Percentiles rank a stretch among this genome's conserved stretches.
These are phyloP conservation scores for Nigrospora oryzae DNA, from an alignment of 2,329 filamentous ascomycete genomes.

Conservation along the genomic window DNA sequence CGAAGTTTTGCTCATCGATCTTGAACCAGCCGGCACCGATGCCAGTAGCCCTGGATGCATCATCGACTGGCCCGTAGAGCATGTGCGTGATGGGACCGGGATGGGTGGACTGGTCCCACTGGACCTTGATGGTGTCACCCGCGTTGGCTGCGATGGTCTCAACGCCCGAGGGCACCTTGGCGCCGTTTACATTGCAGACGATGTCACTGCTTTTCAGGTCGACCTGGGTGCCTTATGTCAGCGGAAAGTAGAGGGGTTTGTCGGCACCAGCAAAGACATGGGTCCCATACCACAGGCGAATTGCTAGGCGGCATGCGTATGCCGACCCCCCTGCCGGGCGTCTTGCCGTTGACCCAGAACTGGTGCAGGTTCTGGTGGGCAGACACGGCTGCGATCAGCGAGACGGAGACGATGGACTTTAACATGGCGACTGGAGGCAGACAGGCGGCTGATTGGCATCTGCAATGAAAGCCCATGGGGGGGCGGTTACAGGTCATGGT, in stretches of 20 bases:
- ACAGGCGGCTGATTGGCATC: too few species aligned
- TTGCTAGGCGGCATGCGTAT: conserved; percentile 18
- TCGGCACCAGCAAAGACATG: neutral
- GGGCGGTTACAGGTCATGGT: neutral
- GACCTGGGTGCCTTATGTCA: conserved; percentile 6
- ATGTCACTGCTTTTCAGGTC: conserved; percentile 17
- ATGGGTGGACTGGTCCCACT: conserved; percentile 27
- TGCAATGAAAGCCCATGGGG: neutral
- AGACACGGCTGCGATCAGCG: conserved; percentile 16
- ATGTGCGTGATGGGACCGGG: conserved; percentile 27
- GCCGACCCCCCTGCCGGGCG: conserved; percentile 22
- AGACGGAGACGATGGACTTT: conserved; percentile 11
- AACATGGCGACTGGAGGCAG: conserved; percentile 13
- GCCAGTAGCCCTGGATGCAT: conserved; percentile 61
- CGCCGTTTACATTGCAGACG: conserved; percentile 16
- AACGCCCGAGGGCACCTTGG: conserved; percentile 16
- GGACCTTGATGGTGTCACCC: conserved; percentile 25
- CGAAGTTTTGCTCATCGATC: conserved; percentile 16
- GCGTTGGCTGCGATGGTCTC: conserved; percentile 20
- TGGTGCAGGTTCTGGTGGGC: conserved; percentile 32
- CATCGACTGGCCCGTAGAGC: conserved; percentile 30
- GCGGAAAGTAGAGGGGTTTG: neutral
- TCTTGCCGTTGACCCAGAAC: conserved; percentile 29
- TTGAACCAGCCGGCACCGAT: conserved; percentile 19
- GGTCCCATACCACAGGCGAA: conserved; percentile 12